Conservation (phyloP, 345 rosid species). For the Populus ilicifolia region DNA sequence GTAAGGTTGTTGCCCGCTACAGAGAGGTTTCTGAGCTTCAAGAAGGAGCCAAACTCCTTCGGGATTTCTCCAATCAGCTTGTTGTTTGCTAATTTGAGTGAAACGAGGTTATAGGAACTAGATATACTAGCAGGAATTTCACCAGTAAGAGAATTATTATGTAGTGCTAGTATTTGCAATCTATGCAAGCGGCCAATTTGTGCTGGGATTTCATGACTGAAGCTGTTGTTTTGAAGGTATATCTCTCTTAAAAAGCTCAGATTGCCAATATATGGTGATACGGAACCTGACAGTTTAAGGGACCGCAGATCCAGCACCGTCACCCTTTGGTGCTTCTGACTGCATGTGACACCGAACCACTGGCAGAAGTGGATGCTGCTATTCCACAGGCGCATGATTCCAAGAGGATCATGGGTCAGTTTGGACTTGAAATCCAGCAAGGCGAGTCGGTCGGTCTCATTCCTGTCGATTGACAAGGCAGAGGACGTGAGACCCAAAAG, state of each 20-base stretch:
- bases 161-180: not conserved
- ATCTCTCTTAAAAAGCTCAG: slow-evolving; percentile 3
- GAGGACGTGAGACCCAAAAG: not conserved
- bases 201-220: slow-evolving; percentile 5
- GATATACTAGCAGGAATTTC: slow-evolving; percentile 10
- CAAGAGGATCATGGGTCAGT: not conserved
- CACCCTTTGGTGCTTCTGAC: slow-evolving; percentile 6
- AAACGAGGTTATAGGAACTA: not conserved
- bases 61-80: not conserved
- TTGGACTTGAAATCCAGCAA: slow-evolving; percentile 9
- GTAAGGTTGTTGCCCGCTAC: not conserved
- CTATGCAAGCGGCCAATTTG: slow-evolving; percentile 8
- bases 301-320: not conserved
- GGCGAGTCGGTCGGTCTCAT: slow-evolving; percentile 1
- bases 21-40: not conserved
- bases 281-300: not conserved
- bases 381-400: slow-evolving; percentile 3
- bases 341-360: slow-evolving; percentile 7
- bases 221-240: slow-evolving; percentile 4
- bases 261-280: slow-evolving; percentile 5
- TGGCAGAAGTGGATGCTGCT: not conserved
- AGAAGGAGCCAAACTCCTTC: not conserved
- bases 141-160: slow-evolving; percentile 1
- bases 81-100: slow-evolving; percentile 2
- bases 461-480: not conserved